phyloP scores from a whole-genome alignment of 257 asterid genomes.

The Penstemon eatonii region DNA sequence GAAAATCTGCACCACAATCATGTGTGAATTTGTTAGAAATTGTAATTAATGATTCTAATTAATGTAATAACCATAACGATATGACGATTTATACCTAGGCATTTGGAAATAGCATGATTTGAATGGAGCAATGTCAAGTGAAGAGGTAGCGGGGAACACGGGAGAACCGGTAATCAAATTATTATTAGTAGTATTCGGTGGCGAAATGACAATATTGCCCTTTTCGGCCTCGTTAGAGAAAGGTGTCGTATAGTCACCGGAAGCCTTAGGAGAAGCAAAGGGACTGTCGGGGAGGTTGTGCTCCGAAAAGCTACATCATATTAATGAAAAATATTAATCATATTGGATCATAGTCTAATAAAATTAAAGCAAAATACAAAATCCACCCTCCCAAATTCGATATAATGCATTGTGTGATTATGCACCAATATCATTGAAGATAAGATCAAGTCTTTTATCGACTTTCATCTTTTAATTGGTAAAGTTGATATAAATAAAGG shows the following conservation, averaged over 20 bases:
- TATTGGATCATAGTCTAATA: not conserved
- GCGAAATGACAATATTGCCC: slow-evolving; percentile 18
- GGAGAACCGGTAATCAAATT: slow-evolving; percentile 46
- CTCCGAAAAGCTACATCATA: slow-evolving; percentile 44
- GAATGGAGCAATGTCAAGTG: slow-evolving; percentile 59
- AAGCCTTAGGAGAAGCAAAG: slow-evolving; percentile 64
- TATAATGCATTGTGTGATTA: too few relatives aligned
- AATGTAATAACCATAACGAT: not conserved
- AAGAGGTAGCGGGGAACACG: slow-evolving; percentile 34
- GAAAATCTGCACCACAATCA: slow-evolving; percentile 50
- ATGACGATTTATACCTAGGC: slow-evolving; percentile 48
- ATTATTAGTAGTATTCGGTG: slow-evolving; percentile 37
- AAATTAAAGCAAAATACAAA: not conserved
- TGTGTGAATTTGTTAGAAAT: slow-evolving; percentile 1
- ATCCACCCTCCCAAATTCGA: too few relatives aligned
- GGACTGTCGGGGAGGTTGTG: slow-evolving; percentile 82
- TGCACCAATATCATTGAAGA: too few relatives aligned
- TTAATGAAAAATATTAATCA: not conserved
- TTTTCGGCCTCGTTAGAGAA: slow-evolving; percentile 39
- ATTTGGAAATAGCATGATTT: slow-evolving; percentile 65
- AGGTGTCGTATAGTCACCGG: slow-evolving; percentile 33
- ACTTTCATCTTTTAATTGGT: too few relatives aligned
- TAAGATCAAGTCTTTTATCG: too few relatives aligned
- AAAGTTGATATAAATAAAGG: too few relatives aligned
- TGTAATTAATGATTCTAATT: slow-evolving; percentile 11